Evolutionary conservation across 108 stramenopile genomes (phyloP), one percentile per base, ranked within the genome.

Genomic region (Discostella pseudostelligera): DNA sequence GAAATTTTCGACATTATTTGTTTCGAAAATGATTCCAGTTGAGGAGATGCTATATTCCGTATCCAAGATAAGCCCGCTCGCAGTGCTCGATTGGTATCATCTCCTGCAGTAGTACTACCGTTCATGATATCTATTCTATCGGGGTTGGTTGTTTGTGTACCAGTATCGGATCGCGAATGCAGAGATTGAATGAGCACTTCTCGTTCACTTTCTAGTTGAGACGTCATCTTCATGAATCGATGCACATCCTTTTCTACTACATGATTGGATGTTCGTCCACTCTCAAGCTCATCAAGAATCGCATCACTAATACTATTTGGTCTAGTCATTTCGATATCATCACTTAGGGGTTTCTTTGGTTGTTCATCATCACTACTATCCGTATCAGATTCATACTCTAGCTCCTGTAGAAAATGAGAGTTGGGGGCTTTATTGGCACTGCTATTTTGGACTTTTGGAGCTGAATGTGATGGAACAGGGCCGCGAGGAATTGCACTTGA

Each of bases 211-310:
- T 75, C 74, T 39, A 67, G 54, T 40, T 61, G 49, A 26, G 49
- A 59, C 1, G 74, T 63, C 66, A 75, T 75, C 29, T 10, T 68
- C 62, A 75, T 75, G 46, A 75, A 75, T 7, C 74, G 74, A 63
- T 68, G 54, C 13, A 67, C 66, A 50, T 68, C 61, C 22, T 75
- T 75, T 25, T 54, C 9, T 22, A 40, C 9, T 22, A 40, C 48
- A 57, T 50, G 22, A 28, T 69, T 26, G 8, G 46, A 35, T 39
- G 44, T 29, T 22, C 19, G 21, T 22, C 29, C 49, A 51, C 12
- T 42, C 59, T 73, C 72, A 16, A 73, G 42, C 64, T 59, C 25
- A 54, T 65, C 49, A 24, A 50, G 50, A 9, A 67, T 24, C 19
- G 65, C 48, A 29, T 20, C 61, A 36, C 44, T 62, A 19, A 45